phyloP scores from a whole-genome alignment of 768 basidiomycete genomes.

The Boletus vinaceobasis region DNA sequence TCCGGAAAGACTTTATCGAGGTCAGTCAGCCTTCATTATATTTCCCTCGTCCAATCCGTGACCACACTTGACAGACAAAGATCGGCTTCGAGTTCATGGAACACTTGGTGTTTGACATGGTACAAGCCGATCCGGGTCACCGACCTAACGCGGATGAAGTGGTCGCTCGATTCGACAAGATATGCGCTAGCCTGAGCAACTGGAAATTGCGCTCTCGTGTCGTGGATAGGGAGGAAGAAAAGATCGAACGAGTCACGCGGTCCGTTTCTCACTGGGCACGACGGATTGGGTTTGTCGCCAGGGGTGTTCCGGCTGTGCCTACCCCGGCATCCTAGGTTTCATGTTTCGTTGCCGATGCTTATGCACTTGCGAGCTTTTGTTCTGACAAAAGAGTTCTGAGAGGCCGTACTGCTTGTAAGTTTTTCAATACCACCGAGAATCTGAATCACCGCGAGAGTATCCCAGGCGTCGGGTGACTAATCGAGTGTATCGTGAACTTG shows the following conservation, averaged over 20 bases:
- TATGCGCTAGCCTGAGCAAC: neutral
- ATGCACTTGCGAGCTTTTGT: no score
- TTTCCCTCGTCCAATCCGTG: neutral
- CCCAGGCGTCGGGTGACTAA: no score
- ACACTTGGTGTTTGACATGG: neutral
- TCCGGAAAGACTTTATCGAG: no score
- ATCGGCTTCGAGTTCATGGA: neutral
- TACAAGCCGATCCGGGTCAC: neutral
- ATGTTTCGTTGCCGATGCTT: neutral
- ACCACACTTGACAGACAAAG: neutral
- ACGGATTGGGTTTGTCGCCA: slow-evolving; percentile 12
- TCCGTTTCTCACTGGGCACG: slow-evolving; percentile 26
- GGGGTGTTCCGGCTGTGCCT: slow-evolving; percentile 16
- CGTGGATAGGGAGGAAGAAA: slow-evolving; percentile 10
- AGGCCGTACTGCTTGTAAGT: no score
- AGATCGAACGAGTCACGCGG: slow-evolving; percentile 6
- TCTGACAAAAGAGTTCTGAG: no score
- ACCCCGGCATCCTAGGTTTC: neutral
- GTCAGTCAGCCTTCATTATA: neutral
- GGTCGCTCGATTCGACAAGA: slow-evolving; percentile 17
- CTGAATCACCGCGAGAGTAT: no score
- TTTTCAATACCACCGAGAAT: no score
- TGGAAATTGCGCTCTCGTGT: slow-evolving; percentile 30
- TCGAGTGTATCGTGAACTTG: no score
- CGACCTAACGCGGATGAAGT: slow-evolving; percentile 34